Percentiles rank a stretch among this genome's conserved stretches.
Evolutionary conservation across 2,329 filamentous ascomycete genomes (phyloP).

Genomic region (Xylariaceae sp.): DNA sequence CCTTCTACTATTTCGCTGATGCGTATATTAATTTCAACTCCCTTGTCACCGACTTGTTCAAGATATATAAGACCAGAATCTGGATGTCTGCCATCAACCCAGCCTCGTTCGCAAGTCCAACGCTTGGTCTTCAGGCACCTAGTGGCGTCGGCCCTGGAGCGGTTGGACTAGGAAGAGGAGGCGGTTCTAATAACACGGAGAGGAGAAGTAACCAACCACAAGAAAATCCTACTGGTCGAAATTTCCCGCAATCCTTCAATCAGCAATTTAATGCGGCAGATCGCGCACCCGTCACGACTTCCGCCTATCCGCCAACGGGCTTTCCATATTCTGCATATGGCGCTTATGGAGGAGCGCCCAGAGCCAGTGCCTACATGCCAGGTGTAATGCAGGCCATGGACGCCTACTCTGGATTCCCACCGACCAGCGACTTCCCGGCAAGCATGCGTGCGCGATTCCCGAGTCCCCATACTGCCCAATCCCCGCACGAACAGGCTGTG

Average conservation of each 20-base stretch:
- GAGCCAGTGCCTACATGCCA: conserved; percentile 35
- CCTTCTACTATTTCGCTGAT: conserved; percentile 98
- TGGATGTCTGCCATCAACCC: conserved; percentile 99
- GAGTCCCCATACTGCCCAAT: conserved; percentile 27
- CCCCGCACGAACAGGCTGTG: conserved; percentile 28
- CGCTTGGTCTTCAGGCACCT: conserved; percentile 65
- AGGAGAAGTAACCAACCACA: conserved; percentile 44
- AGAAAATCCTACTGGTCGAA: conserved; percentile 36
- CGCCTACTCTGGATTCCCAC: conserved; percentile 34
- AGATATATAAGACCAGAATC: conserved; percentile 98
- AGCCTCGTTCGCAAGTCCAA: conserved; percentile 83
- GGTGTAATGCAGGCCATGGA: conserved; percentile 38
- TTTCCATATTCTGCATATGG: conserved; percentile 41
- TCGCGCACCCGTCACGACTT: conserved; percentile 33
- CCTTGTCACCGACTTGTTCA: conserved; percentile 94
- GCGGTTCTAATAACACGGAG: conserved; percentile 38
- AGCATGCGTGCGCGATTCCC: conserved; percentile 36
- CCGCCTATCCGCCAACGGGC: conserved; percentile 33
- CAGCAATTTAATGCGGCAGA: conserved; percentile 39
- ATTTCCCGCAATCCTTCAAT: conserved; percentile 39
- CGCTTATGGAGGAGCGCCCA: conserved; percentile 37
- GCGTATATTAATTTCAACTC: conserved; percentile 99
- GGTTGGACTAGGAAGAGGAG: conserved; percentile 52
- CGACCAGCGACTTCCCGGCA: conserved; percentile 40
- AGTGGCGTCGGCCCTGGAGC: conserved; percentile 63